phyloP scores from a whole-genome alignment of 2,329 filamentous ascomycete genomes.

The Thielaviopsis euricoi region DNA sequence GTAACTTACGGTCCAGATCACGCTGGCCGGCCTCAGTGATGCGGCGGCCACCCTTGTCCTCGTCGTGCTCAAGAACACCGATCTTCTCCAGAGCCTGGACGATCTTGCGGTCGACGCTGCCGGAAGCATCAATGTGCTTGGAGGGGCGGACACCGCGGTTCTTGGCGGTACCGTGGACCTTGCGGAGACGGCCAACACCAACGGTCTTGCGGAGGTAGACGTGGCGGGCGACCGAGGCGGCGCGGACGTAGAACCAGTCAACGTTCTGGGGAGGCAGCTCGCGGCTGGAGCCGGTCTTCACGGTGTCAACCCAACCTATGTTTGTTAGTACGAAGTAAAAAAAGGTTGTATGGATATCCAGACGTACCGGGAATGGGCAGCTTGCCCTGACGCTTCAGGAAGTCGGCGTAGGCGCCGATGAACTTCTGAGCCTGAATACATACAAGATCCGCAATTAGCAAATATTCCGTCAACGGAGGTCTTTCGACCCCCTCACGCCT shows the following conservation, averaged over 20 bases:
- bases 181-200: constrained; percentile 92
- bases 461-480: constrained; percentile 58
- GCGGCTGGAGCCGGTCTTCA: constrained; percentile 94
- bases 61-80: constrained; percentile 89
- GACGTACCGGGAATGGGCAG: constrained; percentile 72
- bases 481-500: constrained; percentile 59
- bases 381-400: constrained; percentile 90
- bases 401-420: constrained; percentile 70
- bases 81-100: constrained; percentile 98
- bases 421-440: constrained; percentile 63
- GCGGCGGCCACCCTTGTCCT: constrained; percentile 95
- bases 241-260: constrained; percentile 91
- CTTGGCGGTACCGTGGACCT: constrained; percentile 90
- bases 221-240: constrained; percentile 89
- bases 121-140: constrained; percentile 90
- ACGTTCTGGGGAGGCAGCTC: constrained; percentile 96
- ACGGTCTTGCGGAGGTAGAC: constrained; percentile 99
- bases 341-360: not conserved
- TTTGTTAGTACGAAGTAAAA: constrained; percentile 12
- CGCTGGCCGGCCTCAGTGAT: constrained; percentile 97
- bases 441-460: constrained; percentile 42
- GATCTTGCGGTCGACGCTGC: constrained; percentile 92
- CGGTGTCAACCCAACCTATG: constrained; percentile 96
- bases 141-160: constrained; percentile 87
- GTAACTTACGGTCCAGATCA: constrained; percentile 72